Evolutionary conservation across 78 protist genomes (phyloP).

Genomic region (Mantamonas sphyraenae): DNA sequence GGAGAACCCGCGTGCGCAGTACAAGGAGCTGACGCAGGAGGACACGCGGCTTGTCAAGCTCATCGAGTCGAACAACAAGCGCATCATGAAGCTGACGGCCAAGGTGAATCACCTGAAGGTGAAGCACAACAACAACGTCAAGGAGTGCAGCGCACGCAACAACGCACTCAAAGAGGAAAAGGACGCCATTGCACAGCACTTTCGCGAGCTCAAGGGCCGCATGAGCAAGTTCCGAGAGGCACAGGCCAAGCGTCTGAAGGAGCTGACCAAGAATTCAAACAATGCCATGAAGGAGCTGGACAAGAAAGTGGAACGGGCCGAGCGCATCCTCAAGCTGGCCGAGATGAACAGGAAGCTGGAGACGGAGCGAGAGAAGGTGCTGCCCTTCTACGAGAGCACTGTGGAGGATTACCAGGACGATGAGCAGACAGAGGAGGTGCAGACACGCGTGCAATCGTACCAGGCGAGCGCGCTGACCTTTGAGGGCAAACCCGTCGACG

Average conservation of each 20-base stretch:
- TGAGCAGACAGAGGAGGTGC: too few relatives aligned
- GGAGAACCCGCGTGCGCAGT: conserved; percentile 10
- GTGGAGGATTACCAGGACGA: neutral
- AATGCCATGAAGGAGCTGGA: neutral
- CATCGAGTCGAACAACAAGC: conserved; percentile 19
- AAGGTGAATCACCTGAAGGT: conserved; percentile 23
- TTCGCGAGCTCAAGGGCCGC: conserved; percentile 48
- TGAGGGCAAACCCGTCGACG: neutral
- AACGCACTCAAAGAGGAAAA: conserved; percentile 25
- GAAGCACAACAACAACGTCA: conserved; percentile 19
- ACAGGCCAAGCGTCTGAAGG: conserved; percentile 16
- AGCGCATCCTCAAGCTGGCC: conserved; percentile 28
- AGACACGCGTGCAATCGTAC: neutral
- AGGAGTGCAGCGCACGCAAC: conserved; percentile 52
- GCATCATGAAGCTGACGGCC: conserved; percentile 44
- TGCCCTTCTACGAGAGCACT: conserved; percentile 6
- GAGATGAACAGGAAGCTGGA: conserved; percentile 57
- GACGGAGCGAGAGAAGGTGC: conserved; percentile 62
- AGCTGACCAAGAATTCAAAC: conserved; percentile 3
- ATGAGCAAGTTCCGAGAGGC: conserved; percentile 39
- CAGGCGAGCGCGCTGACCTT: neutral
- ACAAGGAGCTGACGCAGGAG: neutral
- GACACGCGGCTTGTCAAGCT: conserved; percentile 1
- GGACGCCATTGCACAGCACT: conserved; percentile 18
- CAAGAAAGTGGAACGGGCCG: conserved; percentile 8